Percentiles rank a stretch among this genome's conserved stretches.
Evolutionary conservation across 164 flowering plant genomes (phyloP).

Genomic region (Chloranthus sessilifolius): DNA sequence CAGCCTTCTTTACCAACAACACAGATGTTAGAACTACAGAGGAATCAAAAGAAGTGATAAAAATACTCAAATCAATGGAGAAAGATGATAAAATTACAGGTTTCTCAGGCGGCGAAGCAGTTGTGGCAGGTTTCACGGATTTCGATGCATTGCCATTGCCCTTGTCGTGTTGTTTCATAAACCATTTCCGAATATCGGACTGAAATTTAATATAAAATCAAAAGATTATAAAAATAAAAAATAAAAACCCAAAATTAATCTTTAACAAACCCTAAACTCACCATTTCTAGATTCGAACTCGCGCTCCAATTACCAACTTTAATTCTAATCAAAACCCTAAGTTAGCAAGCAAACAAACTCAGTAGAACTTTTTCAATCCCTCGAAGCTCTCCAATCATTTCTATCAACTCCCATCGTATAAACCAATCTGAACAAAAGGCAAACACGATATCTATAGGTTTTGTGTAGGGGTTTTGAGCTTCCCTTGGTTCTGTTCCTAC

Average conservation of each 20-base stretch:
- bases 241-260: background rate
- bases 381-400: too few species aligned
- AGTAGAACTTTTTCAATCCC: too few species aligned
- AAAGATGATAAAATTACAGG: slow-evolving; percentile 19
- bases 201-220: slow-evolving; percentile 12
- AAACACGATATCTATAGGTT: too few species aligned
- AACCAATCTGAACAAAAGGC: too few species aligned
- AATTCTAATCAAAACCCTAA: too few species aligned
- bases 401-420: too few species aligned
- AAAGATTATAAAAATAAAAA: background rate
- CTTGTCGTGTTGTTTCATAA: slow-evolving; percentile 66
- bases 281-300: slow-evolving; percentile 11
- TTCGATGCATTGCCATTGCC: slow-evolving; percentile 43
- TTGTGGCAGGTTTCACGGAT: slow-evolving; percentile 25
- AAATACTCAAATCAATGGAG: background rate
- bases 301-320: too few species aligned
- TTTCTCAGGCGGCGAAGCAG: slow-evolving; percentile 14
- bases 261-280: slow-evolving; percentile 12
- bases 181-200: slow-evolving; percentile 91
- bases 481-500: too few species aligned
- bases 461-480: too few species aligned
- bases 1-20: background rate
- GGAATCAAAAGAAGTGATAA: background rate
- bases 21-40: background rate
- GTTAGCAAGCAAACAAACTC: background rate